These are phyloP conservation scores for Lichtheimia corymbifera DNA, from an alignment of 371 early-diverging fungal species.

Conservation along the genomic window DNA sequence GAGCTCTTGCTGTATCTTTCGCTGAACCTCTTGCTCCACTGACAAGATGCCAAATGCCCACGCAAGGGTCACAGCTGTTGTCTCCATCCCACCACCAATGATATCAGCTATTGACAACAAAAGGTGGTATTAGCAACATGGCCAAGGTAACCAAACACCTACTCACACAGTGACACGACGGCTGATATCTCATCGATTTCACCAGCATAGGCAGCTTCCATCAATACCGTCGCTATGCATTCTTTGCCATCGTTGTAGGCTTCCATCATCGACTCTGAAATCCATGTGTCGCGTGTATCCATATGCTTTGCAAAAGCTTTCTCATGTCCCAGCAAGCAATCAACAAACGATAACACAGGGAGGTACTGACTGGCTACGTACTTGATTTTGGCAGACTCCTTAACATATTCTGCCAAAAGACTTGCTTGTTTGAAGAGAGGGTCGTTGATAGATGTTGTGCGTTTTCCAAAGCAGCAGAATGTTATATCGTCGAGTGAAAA, in stretches of 20 bases:
- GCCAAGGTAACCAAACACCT: constrained; percentile 17
- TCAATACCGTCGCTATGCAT: constrained; percentile 17
- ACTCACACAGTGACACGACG: neutral
- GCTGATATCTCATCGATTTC: constrained; percentile 16
- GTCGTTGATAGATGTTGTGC: too few species aligned
- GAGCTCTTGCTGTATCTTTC: constrained; percentile 14
- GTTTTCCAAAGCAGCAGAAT: too few species aligned
- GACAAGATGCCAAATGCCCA: constrained; percentile 20
- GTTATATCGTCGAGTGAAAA: too few species aligned
- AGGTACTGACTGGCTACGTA: too few species aligned
- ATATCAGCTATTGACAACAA: constrained; percentile 12
- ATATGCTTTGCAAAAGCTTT: too few species aligned
- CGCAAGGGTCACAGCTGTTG: constrained; percentile 14
- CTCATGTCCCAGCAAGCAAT: too few species aligned
- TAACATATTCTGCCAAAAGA: too few species aligned
- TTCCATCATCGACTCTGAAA: neutral
- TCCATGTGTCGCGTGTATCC: too few species aligned
- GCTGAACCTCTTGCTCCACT: constrained; percentile 19
- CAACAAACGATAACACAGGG: too few species aligned
- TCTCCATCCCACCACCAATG: constrained; percentile 24
- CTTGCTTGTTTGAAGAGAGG: too few species aligned
- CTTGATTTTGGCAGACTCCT: too few species aligned
- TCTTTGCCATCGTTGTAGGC: constrained; percentile 7
- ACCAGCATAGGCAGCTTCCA: constrained; percentile 6
- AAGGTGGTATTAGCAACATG: constrained; percentile 8